Conservation (phyloP, 768 basidiomycete species). For the Leccinum boreale region DNA sequence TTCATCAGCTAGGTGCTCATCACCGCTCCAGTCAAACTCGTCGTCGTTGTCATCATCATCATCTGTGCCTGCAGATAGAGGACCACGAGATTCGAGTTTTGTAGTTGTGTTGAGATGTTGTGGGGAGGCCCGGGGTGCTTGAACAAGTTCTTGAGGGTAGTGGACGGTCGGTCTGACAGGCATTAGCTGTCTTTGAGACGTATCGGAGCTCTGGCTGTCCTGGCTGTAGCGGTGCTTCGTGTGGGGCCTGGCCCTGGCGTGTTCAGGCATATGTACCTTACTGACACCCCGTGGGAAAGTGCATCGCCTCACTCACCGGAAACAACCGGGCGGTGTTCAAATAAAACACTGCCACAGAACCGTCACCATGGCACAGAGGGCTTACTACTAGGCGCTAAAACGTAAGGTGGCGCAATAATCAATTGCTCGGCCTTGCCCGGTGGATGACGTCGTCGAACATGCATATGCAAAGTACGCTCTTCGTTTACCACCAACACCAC, state of each 20-base stretch:
- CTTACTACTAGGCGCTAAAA: too few species aligned
- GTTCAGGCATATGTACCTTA: too few species aligned
- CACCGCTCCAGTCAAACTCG: conserved; percentile 76
- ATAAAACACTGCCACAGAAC: too few species aligned
- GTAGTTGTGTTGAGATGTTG: conserved; percentile 25
- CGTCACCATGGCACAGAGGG: too few species aligned
- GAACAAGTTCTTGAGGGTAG: conserved; percentile 44
- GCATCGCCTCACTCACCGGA: too few species aligned
- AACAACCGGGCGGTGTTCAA: too few species aligned
- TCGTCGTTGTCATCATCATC: conserved; percentile 55
- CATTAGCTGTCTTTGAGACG: conserved; percentile 6
- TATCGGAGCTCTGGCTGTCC: conserved; percentile 13
- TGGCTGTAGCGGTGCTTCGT: not conserved
- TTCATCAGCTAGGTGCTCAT: conserved; percentile 71
- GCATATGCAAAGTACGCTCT: not conserved
- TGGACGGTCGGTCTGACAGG: conserved; percentile 46
- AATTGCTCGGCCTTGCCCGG: not conserved
- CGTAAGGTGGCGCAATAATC: too few species aligned
- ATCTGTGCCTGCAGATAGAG: conserved; percentile 53
- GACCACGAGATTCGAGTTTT: conserved; percentile 34
- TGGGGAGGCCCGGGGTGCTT: conserved; percentile 15
- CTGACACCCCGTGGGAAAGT: too few species aligned
- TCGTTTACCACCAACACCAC: conserved; percentile 21
- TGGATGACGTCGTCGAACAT: not conserved
- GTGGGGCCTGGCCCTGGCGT: too few species aligned